phyloP scores from a whole-genome alignment of 768 basidiomycete genomes.

The Boletus bicolor region DNA sequence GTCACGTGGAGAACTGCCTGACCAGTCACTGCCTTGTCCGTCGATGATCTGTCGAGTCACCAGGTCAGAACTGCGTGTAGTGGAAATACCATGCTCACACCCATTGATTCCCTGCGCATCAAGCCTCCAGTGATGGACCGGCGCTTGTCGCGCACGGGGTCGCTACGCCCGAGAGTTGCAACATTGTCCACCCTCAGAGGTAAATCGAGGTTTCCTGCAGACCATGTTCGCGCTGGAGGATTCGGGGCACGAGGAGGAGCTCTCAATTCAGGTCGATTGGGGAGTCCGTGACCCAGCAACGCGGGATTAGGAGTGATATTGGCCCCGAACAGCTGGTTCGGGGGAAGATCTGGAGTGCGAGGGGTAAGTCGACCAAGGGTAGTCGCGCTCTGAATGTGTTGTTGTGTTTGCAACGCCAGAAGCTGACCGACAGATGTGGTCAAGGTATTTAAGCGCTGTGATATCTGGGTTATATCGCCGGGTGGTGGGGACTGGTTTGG shows the following conservation, averaged over 20 bases:
- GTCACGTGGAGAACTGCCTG: conserved; percentile 56
- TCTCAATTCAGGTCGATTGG: conserved; percentile 64
- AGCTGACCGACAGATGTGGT: conserved; percentile 85
- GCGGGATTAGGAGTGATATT: conserved; percentile 36
- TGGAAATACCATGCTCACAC: conserved; percentile 44
- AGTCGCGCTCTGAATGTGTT: conserved; percentile 50
- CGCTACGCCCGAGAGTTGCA: conserved; percentile 35
- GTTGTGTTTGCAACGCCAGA: conserved; percentile 75
- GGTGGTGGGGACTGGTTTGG: conserved; percentile 65
- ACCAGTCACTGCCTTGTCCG: conserved; percentile 53
- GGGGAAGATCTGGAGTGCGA: conserved; percentile 44
- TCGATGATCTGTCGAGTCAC: conserved; percentile 47
- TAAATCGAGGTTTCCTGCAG: conserved; percentile 74
- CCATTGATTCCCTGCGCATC: conserved; percentile 71
- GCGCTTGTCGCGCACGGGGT: conserved; percentile 60
- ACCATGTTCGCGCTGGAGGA: conserved; percentile 80
- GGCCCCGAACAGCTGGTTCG: conserved; percentile 38
- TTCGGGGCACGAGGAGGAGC: conserved; percentile 59
- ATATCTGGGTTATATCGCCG: conserved; percentile 74
- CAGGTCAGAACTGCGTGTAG: conserved; percentile 13
- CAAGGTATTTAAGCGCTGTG: conserved; percentile 73
- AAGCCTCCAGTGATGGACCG: conserved; percentile 64
- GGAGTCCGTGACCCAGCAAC: conserved; percentile 57
- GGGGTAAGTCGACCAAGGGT: conserved; percentile 32
- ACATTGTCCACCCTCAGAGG: conserved; percentile 54